Base-by-base conservation (phyloP, 495 filamentous ascomycete species). In the Penicillium dipodomyicola region DNA sequence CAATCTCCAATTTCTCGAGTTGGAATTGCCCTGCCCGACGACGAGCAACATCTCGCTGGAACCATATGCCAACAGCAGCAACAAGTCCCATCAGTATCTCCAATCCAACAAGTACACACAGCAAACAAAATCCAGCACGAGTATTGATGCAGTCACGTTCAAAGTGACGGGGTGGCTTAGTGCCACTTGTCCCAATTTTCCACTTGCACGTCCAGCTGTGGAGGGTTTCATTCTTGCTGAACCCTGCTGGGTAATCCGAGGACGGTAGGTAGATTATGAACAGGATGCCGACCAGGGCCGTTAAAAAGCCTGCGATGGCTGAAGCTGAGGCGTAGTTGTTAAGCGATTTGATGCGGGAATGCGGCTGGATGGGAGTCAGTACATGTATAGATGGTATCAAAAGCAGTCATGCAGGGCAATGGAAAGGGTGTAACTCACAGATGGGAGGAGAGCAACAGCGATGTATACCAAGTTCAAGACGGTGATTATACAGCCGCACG, bases 161-260 rank as follows among this genome's bases (percentile, higher is more conserved):
- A 52, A 82, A 82, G n/a, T 72, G 58, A 2, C 58, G 49, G 0
- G 79, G 77, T 0, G 69, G 57, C 7, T 56, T 52, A 4, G 54
- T 52, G 19, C 30, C 44, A 10, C 52, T 53, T 10, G 52, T 62
- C 3, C 49, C 48, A 1, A 40, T 43, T 30, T 73, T 70, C 75
- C 77, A 80, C 59, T 79, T 80, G 65, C 80, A 82, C 5, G 79
- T 80, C 80, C 80, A 82, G 48, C 72, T 77, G 25, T 76, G 67
- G 15, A 82, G 66, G 10, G 77, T 81, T 52, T 80, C 79, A 19
- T 70, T 68, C 1, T 61, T 40, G 55, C 59, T 69, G 54, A 76
- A 77, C 25, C 68, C 71, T 19, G 45, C 68, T 12, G 73, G 71
- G 40, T 71, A 69, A 1, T 65, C 61, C 17, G 77, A 71, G 8